Evolutionary conservation across 768 basidiomycete species (phyloP), one percentile per base, ranked within the genome.

Genomic region (Aureoboletus auriporus): DNA sequence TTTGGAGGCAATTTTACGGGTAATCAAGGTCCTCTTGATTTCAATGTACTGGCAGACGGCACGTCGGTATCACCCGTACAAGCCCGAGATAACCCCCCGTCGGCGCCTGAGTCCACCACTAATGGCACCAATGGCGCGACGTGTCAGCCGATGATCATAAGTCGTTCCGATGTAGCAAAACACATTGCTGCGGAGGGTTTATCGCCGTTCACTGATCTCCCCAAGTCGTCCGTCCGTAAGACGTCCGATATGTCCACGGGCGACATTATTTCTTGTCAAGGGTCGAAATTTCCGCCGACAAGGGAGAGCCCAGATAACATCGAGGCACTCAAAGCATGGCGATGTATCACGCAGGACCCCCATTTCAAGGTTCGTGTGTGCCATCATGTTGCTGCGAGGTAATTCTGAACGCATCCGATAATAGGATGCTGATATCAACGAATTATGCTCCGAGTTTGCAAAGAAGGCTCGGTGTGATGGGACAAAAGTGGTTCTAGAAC

Each of bases 401-500:
- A 11, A 20, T 13, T 27, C 44, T 57, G 7, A 36, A 44, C 41
- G 33, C 50, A 28, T 47, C 44, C 16, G 23, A 37, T 23, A 27
- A 44, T 49, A 89, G 83, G 85, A 88, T 58, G 72, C 80, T 34
- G 90, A 92, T 59, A 81, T 92, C 49, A 88, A 85, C 56, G 77
- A 85, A 41, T 71, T 93, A 20, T 93, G 90, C 61, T 58, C 79
- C 7, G 86, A 91, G 66, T 89, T 93, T 61, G 78, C 87, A 39
- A 77, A 67, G 60, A 92, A 93, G 70, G 90, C 90, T 40, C 76
- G 80, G 39, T 93, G 90, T 59, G 89, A 91, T 51, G 90, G 90
- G 33, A 82, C 81, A 26, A 89, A 87, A 69, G 85, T 90, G 34
- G 89, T 91, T 16, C 67, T 92, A 41, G 86, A 79, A 51, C 73